A percentile compares a stretch with the other conserved stretches of the same genome.
Conservation (phyloP, 2,329 filamentous ascomycete species). For the Cordyceps javanica region DNA sequence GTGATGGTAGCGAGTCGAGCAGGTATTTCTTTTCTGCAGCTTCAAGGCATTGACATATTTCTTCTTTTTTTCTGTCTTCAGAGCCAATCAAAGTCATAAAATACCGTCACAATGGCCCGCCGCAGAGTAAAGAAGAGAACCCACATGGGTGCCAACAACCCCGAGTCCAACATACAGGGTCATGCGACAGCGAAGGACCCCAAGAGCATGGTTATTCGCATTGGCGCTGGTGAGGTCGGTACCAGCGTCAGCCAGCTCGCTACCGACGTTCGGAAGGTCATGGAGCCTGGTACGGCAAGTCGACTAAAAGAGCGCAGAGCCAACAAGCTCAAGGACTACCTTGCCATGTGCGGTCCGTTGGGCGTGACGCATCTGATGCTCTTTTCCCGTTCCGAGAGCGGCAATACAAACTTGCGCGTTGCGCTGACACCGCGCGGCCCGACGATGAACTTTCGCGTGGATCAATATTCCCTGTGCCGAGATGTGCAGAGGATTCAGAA, state of each 20-base stretch:
- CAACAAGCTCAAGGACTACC: conserved; percentile 86
- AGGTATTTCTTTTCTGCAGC: not conserved
- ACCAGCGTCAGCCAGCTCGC: conserved; percentile 87
- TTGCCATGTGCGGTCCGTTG: conserved; percentile 89
- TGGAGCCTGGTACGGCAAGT: conserved; percentile 91
- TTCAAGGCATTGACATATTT: conserved; percentile 11
- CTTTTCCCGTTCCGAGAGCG: conserved; percentile 82
- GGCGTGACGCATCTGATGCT: conserved; percentile 90
- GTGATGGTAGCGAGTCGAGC: not conserved
- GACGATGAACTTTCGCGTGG: conserved; percentile 88
- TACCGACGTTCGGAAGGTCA: conserved; percentile 82
- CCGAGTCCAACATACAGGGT: conserved; percentile 49
- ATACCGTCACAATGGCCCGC: conserved; percentile 59
- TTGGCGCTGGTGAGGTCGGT: conserved; percentile 89
- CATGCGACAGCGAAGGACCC: conserved; percentile 64
- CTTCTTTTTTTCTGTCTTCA: not conserved
- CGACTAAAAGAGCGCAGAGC: conserved; percentile 82
- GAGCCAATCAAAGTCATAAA: not conserved
- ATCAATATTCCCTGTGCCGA: conserved; percentile 90
- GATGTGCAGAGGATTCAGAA: conserved; percentile 81
- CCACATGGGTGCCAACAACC: conserved; percentile 62
- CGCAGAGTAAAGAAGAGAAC: conserved; percentile 83
- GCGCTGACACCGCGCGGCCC: conserved; percentile 84
- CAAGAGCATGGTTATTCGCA: conserved; percentile 97
- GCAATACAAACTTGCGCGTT: conserved; percentile 88